Evolutionary conservation across 2,329 filamentous ascomycete species (phyloP).

Genomic region (Paramyrothecium sp.): DNA sequence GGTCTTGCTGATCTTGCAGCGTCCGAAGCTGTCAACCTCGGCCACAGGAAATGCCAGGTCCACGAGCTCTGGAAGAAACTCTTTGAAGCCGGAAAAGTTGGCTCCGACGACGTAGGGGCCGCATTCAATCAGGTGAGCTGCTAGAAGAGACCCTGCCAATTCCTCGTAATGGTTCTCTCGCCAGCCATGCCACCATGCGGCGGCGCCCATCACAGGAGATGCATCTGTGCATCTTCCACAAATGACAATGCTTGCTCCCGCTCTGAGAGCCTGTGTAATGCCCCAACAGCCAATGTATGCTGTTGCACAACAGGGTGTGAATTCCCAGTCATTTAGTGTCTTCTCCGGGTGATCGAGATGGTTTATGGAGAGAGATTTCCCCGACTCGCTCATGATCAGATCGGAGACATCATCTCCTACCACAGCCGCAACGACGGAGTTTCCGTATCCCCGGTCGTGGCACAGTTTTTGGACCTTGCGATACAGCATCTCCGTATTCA

Average conservation of each 20-base stretch:
- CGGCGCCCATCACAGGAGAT: conserved; percentile 53
- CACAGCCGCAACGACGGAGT: conserved; percentile 33
- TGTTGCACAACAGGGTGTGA: conserved; percentile 22
- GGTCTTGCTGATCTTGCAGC: conserved; percentile 32
- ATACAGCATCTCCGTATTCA: conserved; percentile 32
- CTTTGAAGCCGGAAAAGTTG: conserved; percentile 50
- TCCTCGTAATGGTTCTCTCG: conserved; percentile 41
- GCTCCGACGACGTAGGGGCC: conserved; percentile 51
- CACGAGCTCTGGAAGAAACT: conserved; percentile 23
- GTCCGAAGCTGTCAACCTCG: conserved; percentile 30
- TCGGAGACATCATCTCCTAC: conserved; percentile 36
- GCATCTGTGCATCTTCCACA: conserved; percentile 49
- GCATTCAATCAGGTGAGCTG: conserved; percentile 55
- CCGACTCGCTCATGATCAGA: conserved; percentile 13
- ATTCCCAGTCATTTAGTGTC: conserved; percentile 24
- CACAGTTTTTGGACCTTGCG: conserved; percentile 27
- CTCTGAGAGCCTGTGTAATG: conserved; percentile 39
- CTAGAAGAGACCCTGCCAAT: conserved; percentile 48
- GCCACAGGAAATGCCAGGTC: conserved; percentile 36
- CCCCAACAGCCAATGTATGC: conserved; percentile 51
- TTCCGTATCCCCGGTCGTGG: conserved; percentile 19
- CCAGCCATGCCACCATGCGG: conserved; percentile 57
- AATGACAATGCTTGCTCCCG: conserved; percentile 45
- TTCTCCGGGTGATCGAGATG: conserved; percentile 27
- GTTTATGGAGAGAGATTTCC: conserved; percentile 13